phyloP scores from a whole-genome alignment of 345 rosid species.

The Erodium maritimum region DNA sequence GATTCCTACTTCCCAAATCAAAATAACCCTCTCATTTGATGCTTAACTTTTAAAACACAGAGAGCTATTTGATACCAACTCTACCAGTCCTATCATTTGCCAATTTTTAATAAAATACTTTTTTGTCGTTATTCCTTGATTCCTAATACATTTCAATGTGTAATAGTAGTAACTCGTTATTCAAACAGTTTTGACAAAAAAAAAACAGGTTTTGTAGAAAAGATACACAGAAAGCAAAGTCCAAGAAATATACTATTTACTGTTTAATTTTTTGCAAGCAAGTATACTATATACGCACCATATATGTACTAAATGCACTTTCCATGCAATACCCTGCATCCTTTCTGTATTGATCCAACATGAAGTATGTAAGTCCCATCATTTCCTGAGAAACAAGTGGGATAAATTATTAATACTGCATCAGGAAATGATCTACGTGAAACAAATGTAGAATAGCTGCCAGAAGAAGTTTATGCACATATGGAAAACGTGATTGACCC shows the following conservation, averaged over 20 bases:
- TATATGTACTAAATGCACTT: conserved; percentile 82
- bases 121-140: background rate
- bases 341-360: conserved; percentile 90
- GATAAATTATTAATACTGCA: background rate
- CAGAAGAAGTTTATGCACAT: background rate
- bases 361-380: conserved; percentile 84
- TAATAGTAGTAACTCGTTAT: background rate
- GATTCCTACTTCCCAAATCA: background rate
- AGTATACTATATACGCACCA: conserved; percentile 50
- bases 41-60: background rate
- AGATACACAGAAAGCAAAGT: background rate
- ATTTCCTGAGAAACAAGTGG: conserved; percentile 55
- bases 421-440: background rate
- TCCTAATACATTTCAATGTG: background rate
- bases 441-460: background rate
- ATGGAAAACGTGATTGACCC: too few species aligned
- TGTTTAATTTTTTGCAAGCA: background rate
- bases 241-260: background rate
- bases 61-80: background rate
- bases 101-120: background rate
- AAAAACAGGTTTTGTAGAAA: background rate
- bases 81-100: background rate
- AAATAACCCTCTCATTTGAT: background rate
- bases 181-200: background rate
- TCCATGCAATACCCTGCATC: conserved; percentile 97